These are phyloP conservation scores for Jacaranda copaia DNA, from an alignment of 257 asterid genomes.

Conservation along the genomic window DNA sequence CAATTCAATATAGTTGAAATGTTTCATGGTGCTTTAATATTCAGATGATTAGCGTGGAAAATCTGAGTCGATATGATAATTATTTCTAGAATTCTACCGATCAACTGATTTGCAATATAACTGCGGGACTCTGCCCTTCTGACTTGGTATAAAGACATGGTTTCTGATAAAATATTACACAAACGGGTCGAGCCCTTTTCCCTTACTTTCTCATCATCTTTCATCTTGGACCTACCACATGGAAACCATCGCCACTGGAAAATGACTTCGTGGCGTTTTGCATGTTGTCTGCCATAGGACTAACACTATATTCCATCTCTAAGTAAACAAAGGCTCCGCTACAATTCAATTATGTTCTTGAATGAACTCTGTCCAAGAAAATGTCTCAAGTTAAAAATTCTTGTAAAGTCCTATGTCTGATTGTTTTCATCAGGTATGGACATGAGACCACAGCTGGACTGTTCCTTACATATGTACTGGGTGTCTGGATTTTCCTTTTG, in stretches of 20 bases:
- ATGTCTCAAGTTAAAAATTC: slow-evolving; percentile 16
- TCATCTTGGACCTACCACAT: slow-evolving; percentile 49
- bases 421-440: not conserved
- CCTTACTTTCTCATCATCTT: slow-evolving; percentile 18
- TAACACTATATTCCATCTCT: slow-evolving; percentile 56
- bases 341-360: slow-evolving; percentile 23
- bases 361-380: slow-evolving; percentile 13
- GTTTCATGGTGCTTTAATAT: slow-evolving; percentile 44
- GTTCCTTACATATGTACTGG: not conserved
- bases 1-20: too few relatives aligned
- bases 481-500: not conserved
- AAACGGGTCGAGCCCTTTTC: not conserved
- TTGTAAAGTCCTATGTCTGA: not conserved
- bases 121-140: not conserved
- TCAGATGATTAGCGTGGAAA: slow-evolving; percentile 42
- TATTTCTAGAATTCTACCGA: not conserved
- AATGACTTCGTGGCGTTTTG: slow-evolving; percentile 22
- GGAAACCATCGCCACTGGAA: slow-evolving; percentile 41
- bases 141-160: not conserved
- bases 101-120: not conserved
- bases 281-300: slow-evolving; percentile 62
- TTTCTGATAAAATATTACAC: too few relatives aligned
- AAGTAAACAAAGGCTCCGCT: slow-evolving; percentile 5
- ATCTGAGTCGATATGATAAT: not conserved
- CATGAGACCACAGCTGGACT: not conserved